phyloP scores from a whole-genome alignment of 306 rosid genomes.

The Prunus kanzakura region DNA sequence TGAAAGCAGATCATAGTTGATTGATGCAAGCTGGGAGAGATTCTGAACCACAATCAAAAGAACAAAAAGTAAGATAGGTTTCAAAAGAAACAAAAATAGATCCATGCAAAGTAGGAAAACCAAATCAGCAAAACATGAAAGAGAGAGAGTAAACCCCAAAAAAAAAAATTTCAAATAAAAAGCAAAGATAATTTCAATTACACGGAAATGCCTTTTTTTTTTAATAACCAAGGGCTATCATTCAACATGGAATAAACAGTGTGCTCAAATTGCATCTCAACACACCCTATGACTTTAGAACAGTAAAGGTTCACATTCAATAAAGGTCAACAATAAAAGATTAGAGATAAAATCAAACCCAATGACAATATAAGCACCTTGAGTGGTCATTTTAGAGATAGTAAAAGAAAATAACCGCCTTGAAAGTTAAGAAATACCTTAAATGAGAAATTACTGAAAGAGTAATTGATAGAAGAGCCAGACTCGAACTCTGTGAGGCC shows the following conservation, averaged over 20 bases:
- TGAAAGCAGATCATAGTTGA: conserved; percentile 93
- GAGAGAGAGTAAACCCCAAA: not conserved
- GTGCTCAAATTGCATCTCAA: not conserved
- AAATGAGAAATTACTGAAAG: conserved; percentile 97
- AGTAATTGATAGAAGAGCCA: conserved; percentile 75
- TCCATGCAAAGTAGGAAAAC: not conserved
- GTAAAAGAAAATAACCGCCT: not conserved
- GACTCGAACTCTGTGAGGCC: conserved; percentile 93
- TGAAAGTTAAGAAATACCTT: conserved; percentile 52
- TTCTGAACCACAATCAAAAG: conserved; percentile 62
- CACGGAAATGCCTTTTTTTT: not conserved
- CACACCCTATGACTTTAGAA: not conserved
- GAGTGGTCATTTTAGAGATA: conserved; percentile 6
- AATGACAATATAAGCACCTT: not conserved
- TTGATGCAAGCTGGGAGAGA: conserved; percentile 99
- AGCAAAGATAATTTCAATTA: not conserved
- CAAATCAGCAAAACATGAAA: conserved; percentile 10
- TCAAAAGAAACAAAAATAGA: not conserved
- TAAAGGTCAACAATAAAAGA: not conserved
- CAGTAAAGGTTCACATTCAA: not conserved
- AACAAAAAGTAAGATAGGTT: not conserved
- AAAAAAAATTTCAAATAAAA: not conserved
- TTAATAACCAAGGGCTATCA: not conserved
- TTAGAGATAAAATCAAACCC: not conserved
- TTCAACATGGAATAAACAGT: not conserved